Base-by-base conservation (phyloP, 2,329 filamentous ascomycete genomes). In the Sclerotinia spermophila region DNA sequence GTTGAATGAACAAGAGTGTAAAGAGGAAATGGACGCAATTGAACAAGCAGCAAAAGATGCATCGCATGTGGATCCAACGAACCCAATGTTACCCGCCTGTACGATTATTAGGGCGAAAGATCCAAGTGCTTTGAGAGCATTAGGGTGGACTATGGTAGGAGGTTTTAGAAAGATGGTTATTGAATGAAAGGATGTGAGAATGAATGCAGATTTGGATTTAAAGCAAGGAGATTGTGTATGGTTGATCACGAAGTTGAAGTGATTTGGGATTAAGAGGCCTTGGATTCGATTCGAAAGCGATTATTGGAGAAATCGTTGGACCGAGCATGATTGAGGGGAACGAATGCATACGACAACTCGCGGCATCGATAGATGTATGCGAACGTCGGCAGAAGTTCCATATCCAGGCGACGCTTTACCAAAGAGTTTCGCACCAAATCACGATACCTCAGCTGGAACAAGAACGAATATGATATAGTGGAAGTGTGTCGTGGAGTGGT, bases 1-100 rank as follows among this genome's bases (percentile, higher is more conserved):
- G 0, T 89, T 97, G 73, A 96, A 99, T 78, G 93, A 97, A 78
- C 93, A 96, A 75, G 92, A 91, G 24, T 99, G 96, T 82, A 97
- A 97, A 81, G 94, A 97, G 79, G 96, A 98, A 82, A 97, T 99
- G 93, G 94, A 97, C 77, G 94, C 94, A 51, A 98, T 99, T 74
- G 94, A 97, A 79, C 93, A 97, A 81, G 92, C 96, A 0, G 96
- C 96, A 58, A 95, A 94, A 81, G 95, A 98, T 76, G 95, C 96
- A 2, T 91, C 92, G 24, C 89, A 92, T 73, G 90, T 98, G 72
- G 93, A 95, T 75, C 91, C 91, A 0, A 93, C 96, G 73, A 96
- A 96, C 76, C 96, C 94, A 0, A 94, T 96, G 90, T 82, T 97
- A n/a, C 94, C 96, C 0, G 90, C 94, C 1, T 89, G 90, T 73